Evolutionary conservation across 352 stramenopile genomes (phyloP).

Genomic region (Phytophthora quininea): DNA sequence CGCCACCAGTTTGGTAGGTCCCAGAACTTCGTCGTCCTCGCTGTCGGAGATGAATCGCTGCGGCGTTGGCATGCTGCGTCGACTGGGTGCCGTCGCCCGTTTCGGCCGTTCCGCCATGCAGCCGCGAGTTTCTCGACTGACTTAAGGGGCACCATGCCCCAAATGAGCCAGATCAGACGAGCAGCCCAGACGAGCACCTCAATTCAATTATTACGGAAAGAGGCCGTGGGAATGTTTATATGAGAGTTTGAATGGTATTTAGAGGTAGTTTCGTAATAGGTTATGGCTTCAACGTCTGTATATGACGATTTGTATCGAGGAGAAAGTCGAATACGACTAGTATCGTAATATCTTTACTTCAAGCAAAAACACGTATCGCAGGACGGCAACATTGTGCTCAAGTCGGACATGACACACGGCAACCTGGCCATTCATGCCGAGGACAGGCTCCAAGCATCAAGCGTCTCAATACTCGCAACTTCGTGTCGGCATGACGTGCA

Average conservation of each 20-base stretch:
- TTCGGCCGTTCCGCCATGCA: not conserved
- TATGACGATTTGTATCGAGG: conserved; percentile 1
- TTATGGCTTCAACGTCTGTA: not conserved
- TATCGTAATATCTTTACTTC: not conserved
- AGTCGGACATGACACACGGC: too few relatives aligned
- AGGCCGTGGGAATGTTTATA: too few relatives aligned
- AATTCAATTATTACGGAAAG: too few relatives aligned
- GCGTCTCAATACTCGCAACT: too few relatives aligned
- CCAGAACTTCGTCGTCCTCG: conserved; percentile 45
- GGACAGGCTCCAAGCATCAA: too few relatives aligned
- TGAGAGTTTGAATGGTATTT: too few relatives aligned
- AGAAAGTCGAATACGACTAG: not conserved
- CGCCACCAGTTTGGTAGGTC: conserved; percentile 29
- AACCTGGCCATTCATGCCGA: too few relatives aligned
- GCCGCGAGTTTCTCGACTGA: not conserved
- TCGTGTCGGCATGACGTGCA: too few relatives aligned
- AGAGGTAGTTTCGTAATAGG: too few relatives aligned
- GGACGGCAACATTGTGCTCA: too few relatives aligned
- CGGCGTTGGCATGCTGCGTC: conserved; percentile 7
- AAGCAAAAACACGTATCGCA: not conserved
- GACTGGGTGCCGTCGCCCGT: conserved; percentile 2
- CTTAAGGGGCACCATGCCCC: too few relatives aligned
- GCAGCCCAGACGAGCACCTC: not conserved
- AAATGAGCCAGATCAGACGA: not conserved
- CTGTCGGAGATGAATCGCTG: conserved; percentile 36